Evolutionary conservation across 139 green algal species (phyloP), one percentile per base, ranked within the genome.

Genomic region (Auxenochlorella pyrenoidosa): DNA sequence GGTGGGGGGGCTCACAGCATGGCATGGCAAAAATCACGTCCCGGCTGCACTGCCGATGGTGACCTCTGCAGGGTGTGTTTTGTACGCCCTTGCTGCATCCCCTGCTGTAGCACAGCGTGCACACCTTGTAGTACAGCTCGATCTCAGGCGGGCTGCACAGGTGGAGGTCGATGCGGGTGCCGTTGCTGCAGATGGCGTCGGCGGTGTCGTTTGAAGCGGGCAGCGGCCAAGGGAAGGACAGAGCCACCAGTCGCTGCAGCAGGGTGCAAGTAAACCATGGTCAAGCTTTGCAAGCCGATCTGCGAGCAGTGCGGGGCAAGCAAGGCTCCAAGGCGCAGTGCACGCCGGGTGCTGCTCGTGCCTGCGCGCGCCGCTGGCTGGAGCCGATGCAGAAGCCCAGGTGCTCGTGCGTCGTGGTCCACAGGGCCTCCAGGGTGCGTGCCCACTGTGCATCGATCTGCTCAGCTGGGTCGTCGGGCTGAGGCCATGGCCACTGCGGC

Each of bases 321-420:
- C 47, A 54, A 54, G 47, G 47, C 47, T 18, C 47, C 47, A 10
- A n/a, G 47, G 47, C 47, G 4, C n/a, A 41, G 5, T 24, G 63
- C 63, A 71, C 63, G 21, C 15, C 66, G 47, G 47, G 47, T n/a
- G 47, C 10, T 54, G 47, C 47, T 54, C 47, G 13, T 63, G 54
- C 54, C 54, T 63, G 4, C 36, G 26, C 51, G 13, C 32, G 28
- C 13, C 30, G 22, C 47, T 84, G 82, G 16, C 47, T 70, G 28
- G 44, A n/a, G 13, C 91, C 91, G 5, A 93, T 40, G 68, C 91
- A 93, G 63, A 93, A 93, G 41, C 85, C 89, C 51, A 93, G 43
- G 2, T 36, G 32, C 41, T 83, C 68, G n/a, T 89, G 75, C 73
- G 75, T 84, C 6, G 70, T 54, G 6, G 86, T 28, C 70, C 84